A percentile compares a stretch with the other conserved stretches of the same genome.
Evolutionary conservation across 169 alveolate genomes (phyloP).

Genomic region (Babesia bigemina): DNA sequence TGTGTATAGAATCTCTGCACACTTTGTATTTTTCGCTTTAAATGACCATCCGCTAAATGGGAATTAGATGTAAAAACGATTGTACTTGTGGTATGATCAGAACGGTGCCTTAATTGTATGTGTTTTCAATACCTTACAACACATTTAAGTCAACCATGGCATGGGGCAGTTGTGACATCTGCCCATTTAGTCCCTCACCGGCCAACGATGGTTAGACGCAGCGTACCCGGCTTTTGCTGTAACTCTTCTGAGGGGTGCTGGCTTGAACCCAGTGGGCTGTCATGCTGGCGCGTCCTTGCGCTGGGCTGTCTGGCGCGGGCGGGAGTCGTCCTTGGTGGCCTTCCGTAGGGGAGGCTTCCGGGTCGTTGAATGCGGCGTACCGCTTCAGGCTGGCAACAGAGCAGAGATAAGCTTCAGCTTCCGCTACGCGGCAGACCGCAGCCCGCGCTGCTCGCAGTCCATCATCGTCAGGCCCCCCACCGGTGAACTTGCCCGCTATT

Average conservation of each 20-base stretch:
- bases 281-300: constrained; percentile 41
- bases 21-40: too few relatives aligned
- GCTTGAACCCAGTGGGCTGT: constrained; percentile 43
- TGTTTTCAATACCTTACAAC: too few relatives aligned
- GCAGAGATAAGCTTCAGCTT: constrained; percentile 59
- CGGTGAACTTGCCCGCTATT: constrained; percentile 39
- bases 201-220: constrained; percentile 1
- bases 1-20: too few relatives aligned
- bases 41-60: too few relatives aligned
- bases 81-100: too few relatives aligned
- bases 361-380: constrained; percentile 58
- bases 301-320: constrained; percentile 50
- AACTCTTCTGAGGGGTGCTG: constrained; percentile 56
- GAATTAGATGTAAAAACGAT: too few relatives aligned
- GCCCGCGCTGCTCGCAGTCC: constrained; percentile 47
- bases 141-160: too few relatives aligned
- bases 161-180: too few relatives aligned
- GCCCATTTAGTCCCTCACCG: constrained; percentile 6
- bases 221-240: constrained; percentile 44
- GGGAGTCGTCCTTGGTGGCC: constrained; percentile 52
- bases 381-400: constrained; percentile 61
- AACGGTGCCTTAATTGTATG: too few relatives aligned
- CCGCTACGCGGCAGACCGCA: constrained; percentile 48
- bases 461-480: constrained; percentile 48
- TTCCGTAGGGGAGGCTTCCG: constrained; percentile 50